Conservation (phyloP, 768 basidiomycete species). For the Cyathus striatus region DNA sequence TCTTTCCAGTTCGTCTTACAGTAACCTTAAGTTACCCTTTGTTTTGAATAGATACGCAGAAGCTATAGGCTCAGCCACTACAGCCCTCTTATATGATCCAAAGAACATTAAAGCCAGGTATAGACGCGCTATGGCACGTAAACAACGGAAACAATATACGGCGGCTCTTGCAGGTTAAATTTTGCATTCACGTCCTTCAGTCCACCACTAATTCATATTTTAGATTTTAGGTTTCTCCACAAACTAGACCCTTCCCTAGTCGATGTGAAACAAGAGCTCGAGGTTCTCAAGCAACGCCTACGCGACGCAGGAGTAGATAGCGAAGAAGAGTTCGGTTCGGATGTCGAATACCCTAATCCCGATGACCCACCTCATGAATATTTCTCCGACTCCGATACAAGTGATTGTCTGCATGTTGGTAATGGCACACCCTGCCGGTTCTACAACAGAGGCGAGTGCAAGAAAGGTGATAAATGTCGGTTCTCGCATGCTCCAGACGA, state of each 20-base stretch:
- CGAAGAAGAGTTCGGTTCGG: constrained; percentile 12
- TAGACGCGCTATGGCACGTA: background rate
- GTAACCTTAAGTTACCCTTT: too few species aligned
- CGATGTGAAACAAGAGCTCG: too few species aligned
- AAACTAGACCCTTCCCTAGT: too few species aligned
- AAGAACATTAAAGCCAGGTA: background rate
- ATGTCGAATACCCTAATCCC: constrained; percentile 23
- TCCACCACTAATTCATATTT: too few species aligned
- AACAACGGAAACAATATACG: background rate
- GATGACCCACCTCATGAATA: constrained; percentile 29
- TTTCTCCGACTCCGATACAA: constrained; percentile 45
- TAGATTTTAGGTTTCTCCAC: too few species aligned
- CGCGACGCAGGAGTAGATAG: constrained; percentile 1
- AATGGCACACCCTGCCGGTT: constrained; percentile 50
- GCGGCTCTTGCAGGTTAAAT: constrained; percentile 2
- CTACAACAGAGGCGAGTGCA: constrained; percentile 52
- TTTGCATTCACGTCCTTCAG: too few species aligned
- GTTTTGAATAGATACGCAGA: constrained; percentile 25
- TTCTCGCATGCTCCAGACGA: constrained; percentile 52
- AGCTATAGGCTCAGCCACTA: constrained; percentile 33
- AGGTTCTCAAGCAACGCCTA: too few species aligned
- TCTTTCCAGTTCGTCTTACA: too few species aligned
- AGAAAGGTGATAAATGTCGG: constrained; percentile 30
- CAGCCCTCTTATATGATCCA: constrained; percentile 12
- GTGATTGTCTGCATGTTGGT: constrained; percentile 46